phyloP scores from a whole-genome alignment of 345 rosid genomes.

The Streptanthus diversifolius region DNA sequence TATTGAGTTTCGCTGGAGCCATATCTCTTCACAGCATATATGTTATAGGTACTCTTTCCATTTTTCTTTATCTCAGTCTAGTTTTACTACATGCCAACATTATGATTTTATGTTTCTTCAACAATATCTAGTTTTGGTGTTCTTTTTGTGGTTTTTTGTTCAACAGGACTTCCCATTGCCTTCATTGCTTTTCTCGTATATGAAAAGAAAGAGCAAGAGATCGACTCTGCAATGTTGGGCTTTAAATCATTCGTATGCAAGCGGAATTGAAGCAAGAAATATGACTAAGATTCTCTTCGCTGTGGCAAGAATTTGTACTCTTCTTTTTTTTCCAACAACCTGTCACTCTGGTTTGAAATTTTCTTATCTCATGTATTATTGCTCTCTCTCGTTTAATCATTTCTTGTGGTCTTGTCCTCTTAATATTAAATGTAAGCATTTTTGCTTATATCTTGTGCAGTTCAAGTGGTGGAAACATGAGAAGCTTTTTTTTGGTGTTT shows the following conservation, averaged over 20 bases:
- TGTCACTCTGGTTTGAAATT: slow-evolving; percentile 4
- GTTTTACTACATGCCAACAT: not conserved
- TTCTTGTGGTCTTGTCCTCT: not conserved
- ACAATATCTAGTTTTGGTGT: not conserved
- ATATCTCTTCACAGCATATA: slow-evolving; percentile 55
- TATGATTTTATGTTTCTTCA: not conserved
- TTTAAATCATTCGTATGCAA: slow-evolving; percentile 44
- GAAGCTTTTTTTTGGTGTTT: no score
- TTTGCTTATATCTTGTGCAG: no score
- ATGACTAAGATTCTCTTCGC: slow-evolving; percentile 31
- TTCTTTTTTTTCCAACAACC: slow-evolving; percentile 8
- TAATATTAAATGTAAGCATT: no score
- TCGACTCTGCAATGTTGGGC: slow-evolving; percentile 46
- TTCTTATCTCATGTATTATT: not conserved
- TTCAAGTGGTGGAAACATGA: no score
- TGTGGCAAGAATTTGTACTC: not conserved
- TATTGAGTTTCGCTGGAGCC: slow-evolving; percentile 61
- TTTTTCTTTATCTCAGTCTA: slow-evolving; percentile 3
- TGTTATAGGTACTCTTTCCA: slow-evolving; percentile 46
- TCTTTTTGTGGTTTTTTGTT: slow-evolving; percentile 3
- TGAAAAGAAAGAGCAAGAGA: slow-evolving; percentile 67
- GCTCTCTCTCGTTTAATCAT: not conserved
- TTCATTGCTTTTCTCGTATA: slow-evolving; percentile 52
- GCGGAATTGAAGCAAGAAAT: slow-evolving; percentile 44
- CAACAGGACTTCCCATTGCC: slow-evolving; percentile 61